Base-by-base conservation (phyloP, 345 rosid species). In the Euphorbia tirucalli region DNA sequence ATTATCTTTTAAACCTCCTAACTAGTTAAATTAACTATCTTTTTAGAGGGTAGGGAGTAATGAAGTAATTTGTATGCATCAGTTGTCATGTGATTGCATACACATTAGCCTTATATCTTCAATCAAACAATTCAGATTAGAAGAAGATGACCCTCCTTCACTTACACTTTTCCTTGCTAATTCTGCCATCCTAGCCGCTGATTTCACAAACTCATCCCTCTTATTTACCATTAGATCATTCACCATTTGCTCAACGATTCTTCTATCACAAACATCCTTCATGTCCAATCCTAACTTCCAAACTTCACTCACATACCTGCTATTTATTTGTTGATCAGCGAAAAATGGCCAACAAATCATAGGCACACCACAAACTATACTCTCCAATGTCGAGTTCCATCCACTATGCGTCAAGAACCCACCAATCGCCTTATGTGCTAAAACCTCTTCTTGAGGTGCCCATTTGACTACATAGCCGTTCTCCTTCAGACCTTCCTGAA, bases 241-340 rank as follows among this genome's bases (percentile, higher is more conserved):
- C 66, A 83, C 87, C 82, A 84, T 83, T 59, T 75, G 84, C 73
- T 85, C 86, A 21, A 91, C 82, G 25, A 85, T 73, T 16, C 27
- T 64, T 65, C 87, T 77, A 32, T 85, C 82, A 65, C 90, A 85
- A 1, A 62, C 61, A 69, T 88, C 96, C 78, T 93, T 92, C 88
- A 88, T 85, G 66, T 91, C 93, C 52, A 87, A 61, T 19, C 98
- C 93, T 0, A 85, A 11, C 57, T 71, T 84, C 93, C 97, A 93
- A 0, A 80, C 86, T 27, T 85, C 85, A 27, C 88, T 71, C 24
- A 82, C 81, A 49, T 78, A 79, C 74, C 96, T 78, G 11, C 96
- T 85, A 44, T 89, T 93, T 59, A 85, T 35, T 31, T 74, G 79
- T 66, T 91, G 97, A 21, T 91, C 97, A 50, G n/a, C n/a, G n/a